Conservation (phyloP, 2,329 filamentous ascomycete species). For the Xylariaceae sp. region DNA sequence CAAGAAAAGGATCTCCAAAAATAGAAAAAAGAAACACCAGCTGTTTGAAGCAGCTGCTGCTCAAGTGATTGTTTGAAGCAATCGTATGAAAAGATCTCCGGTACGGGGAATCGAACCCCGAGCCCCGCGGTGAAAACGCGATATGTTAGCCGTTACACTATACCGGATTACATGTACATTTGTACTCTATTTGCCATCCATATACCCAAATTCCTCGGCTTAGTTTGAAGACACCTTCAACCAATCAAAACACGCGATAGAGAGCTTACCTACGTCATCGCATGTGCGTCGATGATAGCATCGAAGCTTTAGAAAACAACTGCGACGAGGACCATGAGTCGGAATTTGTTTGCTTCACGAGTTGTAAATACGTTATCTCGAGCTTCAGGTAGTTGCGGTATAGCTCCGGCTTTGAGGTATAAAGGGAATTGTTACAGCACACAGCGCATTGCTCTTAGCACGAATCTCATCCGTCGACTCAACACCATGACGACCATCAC, state of each 20-base stretch:
- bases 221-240: too few species aligned
- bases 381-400: neutral
- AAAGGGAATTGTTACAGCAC: too few species aligned
- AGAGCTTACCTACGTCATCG: neutral
- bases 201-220: too few species aligned
- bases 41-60: too few species aligned
- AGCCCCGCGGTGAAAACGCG: slow-evolving; percentile 19
- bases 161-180: slow-evolving; percentile 8
- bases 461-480: neutral
- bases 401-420: too few species aligned
- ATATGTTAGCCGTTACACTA: slow-evolving; percentile 20
- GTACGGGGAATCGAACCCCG: slow-evolving; percentile 21
- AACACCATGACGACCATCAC: slow-evolving; percentile 38
- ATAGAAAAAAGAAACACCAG: neutral
- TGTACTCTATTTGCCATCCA: too few species aligned
- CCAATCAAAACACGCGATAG: too few species aligned
- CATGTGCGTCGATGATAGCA: neutral
- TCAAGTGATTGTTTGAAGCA: neutral
- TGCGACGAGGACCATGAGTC: neutral
- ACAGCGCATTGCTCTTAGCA: neutral
- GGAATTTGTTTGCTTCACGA: neutral
- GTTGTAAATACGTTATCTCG: too few species aligned
- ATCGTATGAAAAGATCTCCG: slow-evolving; percentile 5
- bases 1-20: neutral
- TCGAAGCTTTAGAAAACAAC: too few species aligned